phyloP scores from a whole-genome alignment of 352 stramenopile genomes.

The Pythium dissimile region DNA sequence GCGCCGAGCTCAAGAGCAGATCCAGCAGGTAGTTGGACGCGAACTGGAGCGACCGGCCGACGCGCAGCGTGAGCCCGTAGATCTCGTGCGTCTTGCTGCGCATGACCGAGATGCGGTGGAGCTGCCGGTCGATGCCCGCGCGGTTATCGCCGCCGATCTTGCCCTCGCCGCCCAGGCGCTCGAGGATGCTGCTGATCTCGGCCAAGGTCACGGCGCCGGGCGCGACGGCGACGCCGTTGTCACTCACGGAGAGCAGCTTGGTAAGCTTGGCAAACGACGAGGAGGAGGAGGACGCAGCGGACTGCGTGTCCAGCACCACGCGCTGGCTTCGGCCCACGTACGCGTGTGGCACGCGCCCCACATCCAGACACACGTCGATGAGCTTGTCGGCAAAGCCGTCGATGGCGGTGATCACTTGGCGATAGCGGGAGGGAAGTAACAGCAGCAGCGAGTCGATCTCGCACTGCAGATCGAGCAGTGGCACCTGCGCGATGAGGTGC shows the following conservation, averaged over 20 bases:
- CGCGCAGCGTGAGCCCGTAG: constrained; percentile 66
- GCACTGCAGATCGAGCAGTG: constrained; percentile 23
- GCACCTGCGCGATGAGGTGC: not conserved
- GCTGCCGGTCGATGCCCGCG: constrained; percentile 56
- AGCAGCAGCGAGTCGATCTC: constrained; percentile 33
- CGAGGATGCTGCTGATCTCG: constrained; percentile 26
- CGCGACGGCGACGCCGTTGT: not conserved
- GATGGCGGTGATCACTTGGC: constrained; percentile 21
- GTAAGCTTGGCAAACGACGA: constrained; percentile 2
- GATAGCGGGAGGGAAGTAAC: constrained; percentile 27
- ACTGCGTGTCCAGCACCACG: not conserved
- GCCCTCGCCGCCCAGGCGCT: constrained; percentile 32
- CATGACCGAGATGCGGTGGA: constrained; percentile 84
- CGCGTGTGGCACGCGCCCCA: constrained; percentile 27
- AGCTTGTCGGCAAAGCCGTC: constrained; percentile 23
- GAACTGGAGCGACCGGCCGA: constrained; percentile 62
- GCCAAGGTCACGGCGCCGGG: constrained; percentile 25
- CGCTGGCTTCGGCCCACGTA: constrained; percentile 33
- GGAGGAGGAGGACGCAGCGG: not conserved
- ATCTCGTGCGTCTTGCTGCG: constrained; percentile 48
- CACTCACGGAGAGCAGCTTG: constrained; percentile 20
- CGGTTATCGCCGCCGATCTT: constrained; percentile 80
- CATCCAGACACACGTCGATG: constrained; percentile 39
- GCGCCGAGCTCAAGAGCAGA: constrained; percentile 42
- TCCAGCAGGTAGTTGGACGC: constrained; percentile 64